A percentile compares a stretch with the other conserved stretches of the same genome.
Evolutionary conservation across 495 filamentous ascomycete species (phyloP).

Genomic region (Penicillium longicatenatum): DNA sequence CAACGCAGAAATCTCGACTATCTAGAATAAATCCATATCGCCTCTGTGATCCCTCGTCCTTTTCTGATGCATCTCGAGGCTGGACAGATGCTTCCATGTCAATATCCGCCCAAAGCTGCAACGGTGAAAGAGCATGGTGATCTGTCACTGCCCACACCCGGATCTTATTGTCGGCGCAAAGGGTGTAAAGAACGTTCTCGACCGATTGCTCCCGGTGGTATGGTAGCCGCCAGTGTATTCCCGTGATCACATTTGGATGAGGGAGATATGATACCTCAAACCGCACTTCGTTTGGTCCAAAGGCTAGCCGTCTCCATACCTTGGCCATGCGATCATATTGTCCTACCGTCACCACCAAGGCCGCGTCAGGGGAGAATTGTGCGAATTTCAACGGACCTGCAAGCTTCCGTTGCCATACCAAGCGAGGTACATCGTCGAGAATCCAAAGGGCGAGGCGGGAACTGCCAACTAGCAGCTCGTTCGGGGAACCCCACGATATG

Average conservation of each 20-base stretch:
- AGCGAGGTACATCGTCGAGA: slow-evolving; percentile 44
- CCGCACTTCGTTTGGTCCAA: slow-evolving; percentile 76
- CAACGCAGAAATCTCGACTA: slow-evolving; percentile 74
- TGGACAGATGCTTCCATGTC: slow-evolving; percentile 78
- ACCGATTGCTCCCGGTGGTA: slow-evolving; percentile 74
- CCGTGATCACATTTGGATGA: slow-evolving; percentile 78
- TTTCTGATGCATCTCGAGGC: slow-evolving; percentile 45
- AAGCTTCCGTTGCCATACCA: slow-evolving; percentile 74
- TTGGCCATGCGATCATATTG: slow-evolving; percentile 82
- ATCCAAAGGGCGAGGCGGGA: slow-evolving; percentile 71
- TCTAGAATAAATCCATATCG: slow-evolving; percentile 85
- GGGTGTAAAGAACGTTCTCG: slow-evolving; percentile 90
- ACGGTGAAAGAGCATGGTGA: slow-evolving; percentile 65
- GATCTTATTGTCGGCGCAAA: slow-evolving; percentile 81
- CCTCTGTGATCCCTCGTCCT: slow-evolving; percentile 32
- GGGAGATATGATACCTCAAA: slow-evolving; percentile 91
- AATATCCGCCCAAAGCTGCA: slow-evolving; percentile 81
- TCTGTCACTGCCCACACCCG: slow-evolving; percentile 84
- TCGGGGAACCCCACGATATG: slow-evolving; percentile 81
- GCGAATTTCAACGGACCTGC: slow-evolving; percentile 76
- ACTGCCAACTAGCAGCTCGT: slow-evolving; percentile 80
- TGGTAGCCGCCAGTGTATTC: slow-evolving; percentile 81
- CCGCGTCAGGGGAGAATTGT: slow-evolving; percentile 80
- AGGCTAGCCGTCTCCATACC: slow-evolving; percentile 88
- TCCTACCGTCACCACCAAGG: slow-evolving; percentile 81